A percentile compares a stretch with the other conserved stretches of the same genome.
These are phyloP conservation scores for Hypoxylon sp. DNA, from an alignment of 2,329 filamentous ascomycete genomes.

Conservation along the genomic window DNA sequence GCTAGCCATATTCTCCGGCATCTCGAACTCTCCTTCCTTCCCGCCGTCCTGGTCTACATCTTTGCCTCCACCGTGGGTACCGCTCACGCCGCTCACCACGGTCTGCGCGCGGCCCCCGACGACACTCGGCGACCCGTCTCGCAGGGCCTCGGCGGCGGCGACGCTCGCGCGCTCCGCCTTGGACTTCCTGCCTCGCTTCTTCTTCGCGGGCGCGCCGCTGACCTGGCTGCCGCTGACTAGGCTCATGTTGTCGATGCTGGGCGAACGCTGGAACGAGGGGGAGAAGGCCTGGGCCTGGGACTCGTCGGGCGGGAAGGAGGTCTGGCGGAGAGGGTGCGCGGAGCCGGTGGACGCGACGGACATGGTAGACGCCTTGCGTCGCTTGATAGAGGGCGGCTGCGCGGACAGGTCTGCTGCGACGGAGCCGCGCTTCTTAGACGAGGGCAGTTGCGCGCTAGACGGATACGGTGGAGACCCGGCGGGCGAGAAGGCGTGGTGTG, in stretches of 20 bases:
- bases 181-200: conserved; percentile 72
- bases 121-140: conserved; percentile 54
- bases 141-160: conserved; percentile 57
- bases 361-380: conserved; percentile 76
- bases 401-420: conserved; percentile 65
- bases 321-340: conserved; percentile 80
- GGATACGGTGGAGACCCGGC: conserved; percentile 67
- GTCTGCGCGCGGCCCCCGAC: conserved; percentile 61
- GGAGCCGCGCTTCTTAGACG: conserved; percentile 72
- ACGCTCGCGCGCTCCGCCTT: conserved; percentile 66
- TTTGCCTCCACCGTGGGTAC: conserved; percentile 53
- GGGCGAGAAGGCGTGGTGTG: conserved; percentile 61
- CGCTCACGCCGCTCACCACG: conserved; percentile 57
- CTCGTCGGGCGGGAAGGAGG: conserved; percentile 80
- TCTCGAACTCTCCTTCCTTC: conserved; percentile 66
- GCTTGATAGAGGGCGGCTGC: conserved; percentile 66
- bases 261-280: conserved; percentile 69
- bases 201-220: conserved; percentile 62
- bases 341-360: conserved; percentile 65
- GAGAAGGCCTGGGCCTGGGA: conserved; percentile 55
- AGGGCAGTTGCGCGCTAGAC: conserved; percentile 62
- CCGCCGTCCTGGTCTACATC: conserved; percentile 66
- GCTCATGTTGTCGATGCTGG: conserved; percentile 71
- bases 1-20: conserved; percentile 61
- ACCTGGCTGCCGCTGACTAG: conserved; percentile 72